These are phyloP conservation scores for Camelina hispida DNA, from an alignment of 345 rosid species.

Conservation along the genomic window DNA sequence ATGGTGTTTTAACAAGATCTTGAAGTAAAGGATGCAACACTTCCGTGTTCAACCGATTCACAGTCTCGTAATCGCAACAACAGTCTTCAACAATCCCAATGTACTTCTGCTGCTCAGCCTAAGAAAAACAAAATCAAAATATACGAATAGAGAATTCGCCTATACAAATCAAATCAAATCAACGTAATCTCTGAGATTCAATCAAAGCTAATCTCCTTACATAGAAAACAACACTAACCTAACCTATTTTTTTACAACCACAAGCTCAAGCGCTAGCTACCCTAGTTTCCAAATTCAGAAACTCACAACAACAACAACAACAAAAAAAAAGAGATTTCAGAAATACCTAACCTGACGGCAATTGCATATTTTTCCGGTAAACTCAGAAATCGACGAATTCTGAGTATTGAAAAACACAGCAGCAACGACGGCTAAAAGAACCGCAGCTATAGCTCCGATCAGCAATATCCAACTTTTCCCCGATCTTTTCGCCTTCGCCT, in stretches of 20 bases:
- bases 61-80: conserved; percentile 93
- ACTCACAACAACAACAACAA: not conserved
- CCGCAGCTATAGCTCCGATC: conserved; percentile 49
- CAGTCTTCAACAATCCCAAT: conserved; percentile 87
- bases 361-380: conserved; percentile 48
- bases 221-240: not conserved
- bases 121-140: conserved; percentile 11
- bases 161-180: conserved; percentile 21
- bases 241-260: not conserved
- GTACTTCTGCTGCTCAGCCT: conserved; percentile 51
- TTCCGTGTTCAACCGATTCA: conserved; percentile 63
- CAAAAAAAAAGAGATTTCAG: conserved; percentile 1
- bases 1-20: conserved; percentile 79
- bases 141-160: not conserved
- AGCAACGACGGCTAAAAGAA: conserved; percentile 53
- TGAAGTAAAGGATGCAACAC: conserved; percentile 80
- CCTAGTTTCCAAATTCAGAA: not conserved
- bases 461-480: conserved; percentile 46
- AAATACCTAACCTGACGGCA: conserved; percentile 62
- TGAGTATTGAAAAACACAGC: conserved; percentile 37
- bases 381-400: conserved; percentile 43
- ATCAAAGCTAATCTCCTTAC: conserved; percentile 10
- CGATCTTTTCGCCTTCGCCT: conserved; percentile 33
- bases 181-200: not conserved
- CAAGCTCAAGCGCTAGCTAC: not conserved